A percentile compares a stretch with the other conserved stretches of the same genome.
Conservation (phyloP, 106 monocot genomes). For the Dendrobium chrysotoxum region DNA sequence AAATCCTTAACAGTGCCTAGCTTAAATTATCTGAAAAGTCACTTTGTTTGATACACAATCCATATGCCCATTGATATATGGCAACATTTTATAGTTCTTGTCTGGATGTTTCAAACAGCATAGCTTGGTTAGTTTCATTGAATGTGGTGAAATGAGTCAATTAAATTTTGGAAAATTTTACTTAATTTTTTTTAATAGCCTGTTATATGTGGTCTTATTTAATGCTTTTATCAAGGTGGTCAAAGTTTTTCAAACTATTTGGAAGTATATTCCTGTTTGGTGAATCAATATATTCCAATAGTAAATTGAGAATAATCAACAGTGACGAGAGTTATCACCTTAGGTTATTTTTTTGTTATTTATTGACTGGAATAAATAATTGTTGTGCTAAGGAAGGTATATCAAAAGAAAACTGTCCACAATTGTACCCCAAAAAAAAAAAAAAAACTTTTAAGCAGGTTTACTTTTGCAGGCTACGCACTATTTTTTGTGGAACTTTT, state of each 20-base stretch:
- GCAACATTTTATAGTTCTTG: background rate
- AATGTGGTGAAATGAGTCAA: background rate
- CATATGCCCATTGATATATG: background rate
- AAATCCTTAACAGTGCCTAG: background rate
- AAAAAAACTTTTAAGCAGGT: too few relatives aligned
- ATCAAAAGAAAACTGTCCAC: too few relatives aligned
- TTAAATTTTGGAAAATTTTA: background rate
- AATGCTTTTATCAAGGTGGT: background rate
- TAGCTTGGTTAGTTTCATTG: background rate
- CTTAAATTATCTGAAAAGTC: background rate
- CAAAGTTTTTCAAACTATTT: background rate
- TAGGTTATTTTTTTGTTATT: background rate
- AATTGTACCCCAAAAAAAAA: too few relatives aligned
- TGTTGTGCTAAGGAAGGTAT: too few relatives aligned
- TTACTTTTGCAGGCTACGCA: too few relatives aligned
- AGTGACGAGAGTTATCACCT: background rate
- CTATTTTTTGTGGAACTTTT: too few relatives aligned
- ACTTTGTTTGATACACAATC: background rate
- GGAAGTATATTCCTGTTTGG: background rate
- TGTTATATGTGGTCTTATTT: background rate
- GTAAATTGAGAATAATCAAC: background rate
- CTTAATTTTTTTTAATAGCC: background rate
- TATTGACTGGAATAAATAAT: too few relatives aligned
- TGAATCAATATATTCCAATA: background rate
- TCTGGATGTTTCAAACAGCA: background rate